phyloP scores from a whole-genome alignment of 106 monocot genomes.

The Dactylorhiza incarnata region DNA sequence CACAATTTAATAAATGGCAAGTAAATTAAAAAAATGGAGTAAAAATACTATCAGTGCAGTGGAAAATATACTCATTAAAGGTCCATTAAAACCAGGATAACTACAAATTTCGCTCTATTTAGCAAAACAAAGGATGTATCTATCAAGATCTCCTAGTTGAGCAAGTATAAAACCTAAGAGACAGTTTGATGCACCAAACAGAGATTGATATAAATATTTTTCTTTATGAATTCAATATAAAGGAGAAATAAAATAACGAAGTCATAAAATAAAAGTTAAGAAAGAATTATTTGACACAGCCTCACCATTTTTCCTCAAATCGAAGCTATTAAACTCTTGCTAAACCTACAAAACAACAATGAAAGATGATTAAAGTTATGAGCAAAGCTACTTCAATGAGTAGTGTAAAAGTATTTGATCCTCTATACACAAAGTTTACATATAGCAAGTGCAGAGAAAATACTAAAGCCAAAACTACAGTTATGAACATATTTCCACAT shows the following conservation, averaged over 20 bases:
- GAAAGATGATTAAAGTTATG: not conserved
- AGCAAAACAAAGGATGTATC: not conserved
- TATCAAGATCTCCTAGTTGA: not conserved
- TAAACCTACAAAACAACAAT: conserved; percentile 4
- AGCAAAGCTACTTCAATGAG: not conserved
- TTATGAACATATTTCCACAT: no score
- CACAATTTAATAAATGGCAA: not conserved
- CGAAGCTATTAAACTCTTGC: not conserved
- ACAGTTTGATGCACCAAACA: not conserved
- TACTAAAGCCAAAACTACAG: not conserved
- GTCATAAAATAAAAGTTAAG: not conserved
- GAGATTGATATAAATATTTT: no score
- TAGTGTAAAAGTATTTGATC: not conserved
- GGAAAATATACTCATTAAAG: not conserved
- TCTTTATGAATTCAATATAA: not conserved
- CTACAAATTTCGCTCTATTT: not conserved
- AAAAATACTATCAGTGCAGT: not conserved
- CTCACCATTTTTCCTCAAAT: conserved; percentile 2
- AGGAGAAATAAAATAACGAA: not conserved
- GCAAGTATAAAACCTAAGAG: not conserved
- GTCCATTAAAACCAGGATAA: not conserved
- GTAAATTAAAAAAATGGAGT: not conserved
- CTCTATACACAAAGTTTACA: not conserved
- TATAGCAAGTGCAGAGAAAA: not conserved
- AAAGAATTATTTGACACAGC: not conserved